Evolutionary conservation across 768 basidiomycete genomes (phyloP).

Genomic region (Leucosporidium yakuticum): DNA sequence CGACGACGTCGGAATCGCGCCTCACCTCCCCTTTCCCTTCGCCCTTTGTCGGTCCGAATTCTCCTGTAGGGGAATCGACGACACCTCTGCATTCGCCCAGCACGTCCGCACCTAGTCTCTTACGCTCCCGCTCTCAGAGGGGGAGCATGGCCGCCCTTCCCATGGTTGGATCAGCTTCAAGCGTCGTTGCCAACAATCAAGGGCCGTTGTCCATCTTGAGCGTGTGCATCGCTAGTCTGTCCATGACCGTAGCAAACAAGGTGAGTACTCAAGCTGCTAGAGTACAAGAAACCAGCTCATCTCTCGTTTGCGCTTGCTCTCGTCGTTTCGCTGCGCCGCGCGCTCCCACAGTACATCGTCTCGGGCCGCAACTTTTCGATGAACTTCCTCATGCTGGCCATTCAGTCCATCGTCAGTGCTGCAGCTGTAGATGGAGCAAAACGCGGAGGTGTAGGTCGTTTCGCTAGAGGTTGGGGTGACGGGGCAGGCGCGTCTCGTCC

Average conservation of each 20-base stretch:
- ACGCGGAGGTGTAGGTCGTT: slow-evolving; percentile 51
- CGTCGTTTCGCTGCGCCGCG: background rate
- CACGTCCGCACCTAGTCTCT: no score
- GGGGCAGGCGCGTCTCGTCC: background rate
- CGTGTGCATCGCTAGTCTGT: background rate
- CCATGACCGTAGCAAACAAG: slow-evolving; percentile 1
- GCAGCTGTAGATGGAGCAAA: slow-evolving; percentile 68
- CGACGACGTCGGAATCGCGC: no score
- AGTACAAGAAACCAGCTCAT: background rate
- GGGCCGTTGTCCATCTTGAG: background rate
- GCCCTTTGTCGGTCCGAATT: no score
- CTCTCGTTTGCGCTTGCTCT: background rate
- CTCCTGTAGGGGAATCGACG: no score
- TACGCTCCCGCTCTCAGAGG: no score
- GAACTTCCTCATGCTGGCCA: slow-evolving; percentile 88
- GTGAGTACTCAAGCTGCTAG: background rate
- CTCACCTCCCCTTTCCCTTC: no score
- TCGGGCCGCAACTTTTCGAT: slow-evolving; percentile 89
- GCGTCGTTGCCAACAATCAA: background rate
- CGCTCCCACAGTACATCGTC: slow-evolving; percentile 68
- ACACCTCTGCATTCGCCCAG: no score
- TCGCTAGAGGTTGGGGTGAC: background rate
- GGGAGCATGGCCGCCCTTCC: no score
- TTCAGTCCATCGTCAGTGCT: slow-evolving; percentile 84
- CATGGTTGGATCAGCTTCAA: background rate